Evolutionary conservation across 192 early-diverging fungal genomes (phyloP).

Genomic region (Podochytrium sp.): DNA sequence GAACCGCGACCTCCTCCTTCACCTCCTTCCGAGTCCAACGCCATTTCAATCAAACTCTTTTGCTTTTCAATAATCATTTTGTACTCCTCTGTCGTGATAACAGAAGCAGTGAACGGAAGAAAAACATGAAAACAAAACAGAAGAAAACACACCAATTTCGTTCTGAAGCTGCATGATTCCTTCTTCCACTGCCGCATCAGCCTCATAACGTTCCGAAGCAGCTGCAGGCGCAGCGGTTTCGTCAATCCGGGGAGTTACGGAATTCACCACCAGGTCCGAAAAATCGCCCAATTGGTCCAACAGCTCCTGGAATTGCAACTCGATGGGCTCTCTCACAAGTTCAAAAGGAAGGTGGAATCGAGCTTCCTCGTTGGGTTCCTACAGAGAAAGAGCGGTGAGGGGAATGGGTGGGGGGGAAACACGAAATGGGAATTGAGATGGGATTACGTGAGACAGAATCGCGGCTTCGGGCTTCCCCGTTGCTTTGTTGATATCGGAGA

Average conservation of each 20-base stretch:
- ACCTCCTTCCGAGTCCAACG: constrained; percentile 23
- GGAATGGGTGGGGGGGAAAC: not conserved
- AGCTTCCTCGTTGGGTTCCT: constrained; percentile 23
- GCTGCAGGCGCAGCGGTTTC: too few relatives aligned
- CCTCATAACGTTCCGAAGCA: not conserved
- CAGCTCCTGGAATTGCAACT: not conserved
- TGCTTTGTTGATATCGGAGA: not conserved
- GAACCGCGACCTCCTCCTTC: not conserved
- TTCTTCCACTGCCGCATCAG: not conserved
- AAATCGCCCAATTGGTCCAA: not conserved
- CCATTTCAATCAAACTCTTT: constrained; percentile 40
- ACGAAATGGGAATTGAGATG: too few relatives aligned
- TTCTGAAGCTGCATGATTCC: not conserved
- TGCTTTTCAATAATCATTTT: constrained; percentile 54
- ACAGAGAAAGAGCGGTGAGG: not conserved
- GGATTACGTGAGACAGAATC: not conserved
- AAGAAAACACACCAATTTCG: constrained; percentile 8
- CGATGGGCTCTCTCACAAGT: not conserved
- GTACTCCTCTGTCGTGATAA: constrained; percentile 45
- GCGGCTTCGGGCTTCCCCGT: not conserved
- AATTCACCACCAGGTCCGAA: not conserved
- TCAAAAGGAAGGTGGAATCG: constrained; percentile 22
- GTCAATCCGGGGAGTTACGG: not conserved
- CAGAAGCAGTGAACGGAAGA: not conserved
- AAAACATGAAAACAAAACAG: not conserved